phyloP scores from a whole-genome alignment of 371 early-diverging fungal genomes.

The Actinomucor elegans region DNA sequence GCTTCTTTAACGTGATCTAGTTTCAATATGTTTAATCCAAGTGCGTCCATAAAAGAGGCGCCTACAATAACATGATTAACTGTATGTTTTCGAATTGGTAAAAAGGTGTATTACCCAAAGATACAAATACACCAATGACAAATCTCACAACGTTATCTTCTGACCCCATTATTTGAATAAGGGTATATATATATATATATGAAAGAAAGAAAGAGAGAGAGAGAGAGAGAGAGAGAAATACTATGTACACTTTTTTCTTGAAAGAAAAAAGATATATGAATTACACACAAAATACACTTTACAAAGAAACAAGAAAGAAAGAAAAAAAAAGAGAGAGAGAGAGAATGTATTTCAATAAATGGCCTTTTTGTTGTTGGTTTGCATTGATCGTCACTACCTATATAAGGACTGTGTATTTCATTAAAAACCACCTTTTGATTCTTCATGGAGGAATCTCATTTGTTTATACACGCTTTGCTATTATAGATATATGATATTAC shows the following conservation, averaged over 20 bases:
- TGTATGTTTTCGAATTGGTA: too few species aligned
- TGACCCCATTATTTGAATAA: constrained; percentile 26
- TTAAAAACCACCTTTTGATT: background rate
- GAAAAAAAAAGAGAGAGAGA: background rate
- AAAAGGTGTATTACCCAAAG: too few species aligned
- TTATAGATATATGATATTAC: background rate
- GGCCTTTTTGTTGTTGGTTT: background rate
- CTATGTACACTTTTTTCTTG: constrained; percentile 1
- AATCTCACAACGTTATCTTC: constrained; percentile 50
- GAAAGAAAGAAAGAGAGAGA: constrained; percentile 13
- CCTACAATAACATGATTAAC: too few species aligned
- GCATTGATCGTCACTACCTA: background rate
- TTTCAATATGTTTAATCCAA: constrained; percentile 67
- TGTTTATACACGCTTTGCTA: background rate
- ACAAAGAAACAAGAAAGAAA: background rate
- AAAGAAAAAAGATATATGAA: constrained; percentile 1
- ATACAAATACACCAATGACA: constrained; percentile 65
- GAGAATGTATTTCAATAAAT: background rate
- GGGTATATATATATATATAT: background rate
- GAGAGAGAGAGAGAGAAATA: constrained; percentile 19
- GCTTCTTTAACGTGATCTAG: constrained; percentile 69
- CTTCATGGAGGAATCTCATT: background rate
- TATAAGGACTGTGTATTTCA: background rate
- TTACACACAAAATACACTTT: too few species aligned
- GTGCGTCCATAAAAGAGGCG: constrained; percentile 70